Base-by-base conservation (phyloP, 768 basidiomycete species). In the Lanmaoa rubissima region DNA sequence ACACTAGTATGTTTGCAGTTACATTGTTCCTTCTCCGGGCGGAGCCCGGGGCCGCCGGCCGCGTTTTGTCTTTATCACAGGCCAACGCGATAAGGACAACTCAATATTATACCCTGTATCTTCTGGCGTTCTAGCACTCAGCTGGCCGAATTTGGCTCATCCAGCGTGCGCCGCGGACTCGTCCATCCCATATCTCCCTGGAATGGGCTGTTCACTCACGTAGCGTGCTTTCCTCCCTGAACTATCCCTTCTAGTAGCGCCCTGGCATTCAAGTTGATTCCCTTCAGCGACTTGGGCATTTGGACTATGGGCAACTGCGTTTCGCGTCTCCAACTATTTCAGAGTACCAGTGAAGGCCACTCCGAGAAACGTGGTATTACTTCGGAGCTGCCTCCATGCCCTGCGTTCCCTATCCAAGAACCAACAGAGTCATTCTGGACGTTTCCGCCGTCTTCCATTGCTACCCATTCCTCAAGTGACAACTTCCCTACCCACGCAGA, bases 381-480 rank as follows among this genome's bases (percentile, higher is more conserved):
- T 42, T 41, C 31, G 34, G 51, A 48, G 11, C 40, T 26, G 17
- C 39, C 40, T 28, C 16, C 57, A 3, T 60, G 53, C 17, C 73
- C 39, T 1, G 82, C 81, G 0, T 65, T 90, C 11, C 89, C 90
- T 13, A 70, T 79, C 2, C 65, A 73, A 2, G 76, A 81, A 55
- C 81, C 86, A 3, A 82, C 82, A 0, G 65, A 70, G 16, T 77
- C 90, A 1, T 89, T 85, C 64, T 92, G 89, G 89, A 79, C 78
- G 9, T 64, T 76, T 10, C 86, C 87, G 2, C 73, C 75, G 0
- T 77, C 84, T 0, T 65, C 76, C 16, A 77, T 86, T 16, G 72
- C 81, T 3, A 59, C 65, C 2, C 53, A 66, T 26, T 36, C 21
- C 39, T 69, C 62, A 7, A 59, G 59, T 36, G 64, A 65, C 2